Percentiles rank a stretch among this genome's conserved stretches.
Evolutionary conservation across 208 protist genomes (phyloP).

Genomic region (Balamuthia mandrillaris): DNA sequence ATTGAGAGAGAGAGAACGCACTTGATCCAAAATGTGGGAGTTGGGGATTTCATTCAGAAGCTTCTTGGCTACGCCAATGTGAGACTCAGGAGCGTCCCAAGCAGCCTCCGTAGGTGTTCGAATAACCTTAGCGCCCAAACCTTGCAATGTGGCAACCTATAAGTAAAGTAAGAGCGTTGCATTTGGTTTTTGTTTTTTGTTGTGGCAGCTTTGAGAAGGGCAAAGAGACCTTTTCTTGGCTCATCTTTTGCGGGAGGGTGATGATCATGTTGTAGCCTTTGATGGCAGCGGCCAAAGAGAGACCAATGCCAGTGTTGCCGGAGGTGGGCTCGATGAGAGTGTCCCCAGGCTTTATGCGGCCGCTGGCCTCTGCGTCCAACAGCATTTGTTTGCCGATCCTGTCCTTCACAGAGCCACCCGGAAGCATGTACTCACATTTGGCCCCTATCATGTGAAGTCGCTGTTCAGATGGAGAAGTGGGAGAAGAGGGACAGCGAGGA

Average conservation of each 20-base stretch:
- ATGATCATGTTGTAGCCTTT: conserved; percentile 94
- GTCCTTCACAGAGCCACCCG: conserved; percentile 94
- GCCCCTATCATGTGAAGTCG: too few species aligned
- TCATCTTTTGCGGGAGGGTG: conserved; percentile 97
- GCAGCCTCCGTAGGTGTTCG: conserved; percentile 91
- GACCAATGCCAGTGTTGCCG: conserved; percentile 88
- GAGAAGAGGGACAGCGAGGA: too few species aligned
- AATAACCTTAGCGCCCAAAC: conserved; percentile 92
- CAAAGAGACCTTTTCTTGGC: conserved; percentile 85
- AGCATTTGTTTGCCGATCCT: conserved; percentile 94
- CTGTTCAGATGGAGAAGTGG: too few species aligned
- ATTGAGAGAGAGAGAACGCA: too few species aligned
- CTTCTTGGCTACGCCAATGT: conserved; percentile 89
- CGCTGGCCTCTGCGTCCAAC: conserved; percentile 84
- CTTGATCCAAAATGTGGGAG: conserved; percentile 91
- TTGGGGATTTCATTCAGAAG: conserved; percentile 87
- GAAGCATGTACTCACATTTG: conserved; percentile 81
- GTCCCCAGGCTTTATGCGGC: conserved; percentile 86
- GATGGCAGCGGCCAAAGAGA: conserved; percentile 89
- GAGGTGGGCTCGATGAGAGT: conserved; percentile 95
- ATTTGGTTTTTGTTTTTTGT: background rate
- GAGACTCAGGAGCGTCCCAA: conserved; percentile 89
- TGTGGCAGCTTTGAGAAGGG: background rate
- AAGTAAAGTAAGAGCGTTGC: conserved; percentile 50
- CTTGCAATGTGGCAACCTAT: conserved; percentile 75